phyloP scores from a whole-genome alignment of 148 eudicot genomes.

The Pharnaceum exiguum region DNA sequence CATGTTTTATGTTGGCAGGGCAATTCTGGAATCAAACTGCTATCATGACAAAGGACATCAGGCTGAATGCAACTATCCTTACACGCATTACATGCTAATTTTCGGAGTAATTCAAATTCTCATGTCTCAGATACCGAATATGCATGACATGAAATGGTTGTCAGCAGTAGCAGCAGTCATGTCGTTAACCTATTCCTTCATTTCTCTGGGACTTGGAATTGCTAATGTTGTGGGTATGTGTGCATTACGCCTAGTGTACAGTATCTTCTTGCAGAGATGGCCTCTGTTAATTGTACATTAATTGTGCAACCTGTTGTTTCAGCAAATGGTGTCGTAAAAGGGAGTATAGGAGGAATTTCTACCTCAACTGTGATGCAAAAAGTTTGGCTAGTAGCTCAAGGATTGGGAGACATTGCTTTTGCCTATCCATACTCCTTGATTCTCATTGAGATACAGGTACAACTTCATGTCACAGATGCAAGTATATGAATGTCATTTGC shows the following conservation, averaged over 20 bases:
- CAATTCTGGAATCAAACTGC: conserved; percentile 71
- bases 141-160: conserved; percentile 67
- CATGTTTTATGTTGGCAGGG: conserved; percentile 41
- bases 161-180: conserved; percentile 69
- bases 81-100: conserved; percentile 49
- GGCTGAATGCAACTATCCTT: conserved; percentile 46
- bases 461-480: neutral
- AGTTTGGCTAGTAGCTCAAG: conserved; percentile 70
- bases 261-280: too few species aligned
- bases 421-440: conserved; percentile 69
- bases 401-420: conserved; percentile 86
- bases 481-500: neutral
- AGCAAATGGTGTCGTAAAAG: conserved; percentile 69
- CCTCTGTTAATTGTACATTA: neutral
- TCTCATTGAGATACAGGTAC: conserved; percentile 71
- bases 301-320: conserved; percentile 11
- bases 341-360: conserved; percentile 60
- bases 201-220: conserved; percentile 67
- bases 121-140: conserved; percentile 74
- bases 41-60: conserved; percentile 65
- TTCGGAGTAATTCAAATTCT: conserved; percentile 66
- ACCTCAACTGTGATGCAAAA: conserved; percentile 49
- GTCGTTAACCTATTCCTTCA: conserved; percentile 75
- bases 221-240: conserved; percentile 62
- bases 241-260: too few species aligned